Base-by-base conservation (phyloP, 129 eudicot genomes). In the Glebionis coronaria region DNA sequence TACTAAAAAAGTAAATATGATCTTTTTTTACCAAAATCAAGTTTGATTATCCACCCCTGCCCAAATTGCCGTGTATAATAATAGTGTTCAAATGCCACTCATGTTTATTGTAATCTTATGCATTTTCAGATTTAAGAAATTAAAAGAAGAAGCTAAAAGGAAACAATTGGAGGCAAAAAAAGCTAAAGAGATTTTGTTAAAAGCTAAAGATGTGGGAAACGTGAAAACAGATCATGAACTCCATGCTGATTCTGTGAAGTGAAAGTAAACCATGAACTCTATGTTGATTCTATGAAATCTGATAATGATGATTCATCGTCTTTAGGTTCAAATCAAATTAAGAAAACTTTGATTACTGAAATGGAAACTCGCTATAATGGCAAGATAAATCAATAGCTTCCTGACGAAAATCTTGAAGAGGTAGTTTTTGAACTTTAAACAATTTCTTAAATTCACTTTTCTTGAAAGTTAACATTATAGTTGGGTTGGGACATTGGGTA, bases 101-200 rank as follows among this genome's bases (percentile, higher is more conserved):
- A n/a, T 44, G 51, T 16, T 59, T 69, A 29, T 72, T 73, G 38
- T n/a, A 44, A 65, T 74, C 29, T 58, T 16, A 53, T 35, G 23
- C 11, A 15, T 76, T 65, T 66, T 63, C 74, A 93, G 99, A 85
- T 94, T 94, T 83, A 94, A 78, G 79, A 87, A 82, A 68, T 70
- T 94, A 60, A 94, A 94, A 81, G 99, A 84, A 81, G 97, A 94
- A 73, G 97, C 97, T 61, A 84, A 79, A 76, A 82, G 76, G 67
- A 87, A 68, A 75, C 81, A 69, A 54, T 85, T 35, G 40, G 90
- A 87, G 82, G 97, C 85, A 69, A 90, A 82, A 76, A 78, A 65
- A 68, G 76, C 68, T 44, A 67, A 63, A 55, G 77, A 63, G 50
- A 61, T 67, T 68, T 57, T 72, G 71, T 63, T 63, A 29, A 67